Evolutionary conservation across 768 basidiomycete genomes (phyloP).

Genomic region (Leccinum incarnatum): DNA sequence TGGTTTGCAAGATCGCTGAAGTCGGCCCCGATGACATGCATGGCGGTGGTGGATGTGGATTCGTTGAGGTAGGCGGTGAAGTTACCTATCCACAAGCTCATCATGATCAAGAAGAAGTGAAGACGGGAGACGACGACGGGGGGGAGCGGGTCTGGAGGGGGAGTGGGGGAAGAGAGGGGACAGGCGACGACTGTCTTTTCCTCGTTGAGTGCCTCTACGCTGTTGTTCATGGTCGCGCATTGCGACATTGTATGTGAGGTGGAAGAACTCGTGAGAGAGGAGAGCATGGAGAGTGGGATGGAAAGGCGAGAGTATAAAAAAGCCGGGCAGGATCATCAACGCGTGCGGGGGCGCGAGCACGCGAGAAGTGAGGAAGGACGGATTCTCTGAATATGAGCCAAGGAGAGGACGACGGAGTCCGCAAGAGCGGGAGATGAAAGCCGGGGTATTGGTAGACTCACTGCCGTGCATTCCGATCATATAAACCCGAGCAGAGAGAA

Average conservation of each 20-base stretch:
- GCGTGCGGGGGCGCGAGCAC: conserved; percentile 7
- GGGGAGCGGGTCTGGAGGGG: conserved; percentile 1
- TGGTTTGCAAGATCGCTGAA: conserved; percentile 31
- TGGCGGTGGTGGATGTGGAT: conserved; percentile 34
- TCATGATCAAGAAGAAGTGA: conserved; percentile 35
- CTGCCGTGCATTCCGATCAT: conserved; percentile 24
- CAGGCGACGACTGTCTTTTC: conserved; percentile 19
- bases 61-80: conserved; percentile 37
- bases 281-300: conserved; percentile 3
- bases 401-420: conserved; percentile 11
- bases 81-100: conserved; percentile 34
- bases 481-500: conserved; percentile 19
- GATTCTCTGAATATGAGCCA: background rate
- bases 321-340: conserved; percentile 13
- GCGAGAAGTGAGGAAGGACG: conserved; percentile 13
- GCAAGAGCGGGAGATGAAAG: conserved; percentile 6
- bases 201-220: conserved; percentile 24
- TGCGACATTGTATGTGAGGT: conserved; percentile 30
- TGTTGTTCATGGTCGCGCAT: conserved; percentile 31
- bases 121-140: conserved; percentile 28
- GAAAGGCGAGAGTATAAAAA: conserved; percentile 17
- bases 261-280: conserved; percentile 26
- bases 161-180: background rate
- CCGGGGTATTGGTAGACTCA: conserved; percentile 4
- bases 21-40: conserved; percentile 34